These are phyloP conservation scores for Odonthalia washingtoniensis DNA, from an alignment of 31 red algal genomes.

Conservation along the genomic window DNA sequence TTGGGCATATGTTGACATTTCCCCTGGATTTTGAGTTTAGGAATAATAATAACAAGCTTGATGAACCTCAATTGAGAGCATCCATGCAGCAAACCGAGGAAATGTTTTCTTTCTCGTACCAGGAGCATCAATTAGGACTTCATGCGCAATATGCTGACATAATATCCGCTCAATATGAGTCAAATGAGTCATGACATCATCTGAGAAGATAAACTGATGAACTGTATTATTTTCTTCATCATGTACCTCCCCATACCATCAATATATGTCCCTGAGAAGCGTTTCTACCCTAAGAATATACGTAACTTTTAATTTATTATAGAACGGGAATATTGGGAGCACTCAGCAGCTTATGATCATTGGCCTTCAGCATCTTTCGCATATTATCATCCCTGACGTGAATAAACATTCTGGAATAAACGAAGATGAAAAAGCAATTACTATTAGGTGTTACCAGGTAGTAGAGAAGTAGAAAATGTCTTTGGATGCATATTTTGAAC, in stretches of 20 bases:
- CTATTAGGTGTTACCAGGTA: too few relatives aligned
- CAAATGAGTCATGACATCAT: slow-evolving; percentile 79
- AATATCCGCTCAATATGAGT: slow-evolving; percentile 81
- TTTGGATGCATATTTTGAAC: too few relatives aligned
- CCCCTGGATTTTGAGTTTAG: slow-evolving; percentile 72
- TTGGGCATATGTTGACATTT: slow-evolving; percentile 59
- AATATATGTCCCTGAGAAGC: slow-evolving; percentile 82
- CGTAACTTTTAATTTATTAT: slow-evolving; percentile 78
- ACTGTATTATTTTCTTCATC: slow-evolving; percentile 49
- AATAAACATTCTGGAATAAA: slow-evolving; percentile 40
- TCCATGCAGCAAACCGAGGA: slow-evolving; percentile 86
- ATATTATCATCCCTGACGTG: slow-evolving; percentile 46
- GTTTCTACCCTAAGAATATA: slow-evolving; percentile 76
- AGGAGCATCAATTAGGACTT: slow-evolving; percentile 79
- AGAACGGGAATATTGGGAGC: slow-evolving; percentile 51
- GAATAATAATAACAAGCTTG: slow-evolving; percentile 76
- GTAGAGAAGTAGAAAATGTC: too few relatives aligned
- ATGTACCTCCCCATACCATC: slow-evolving; percentile 28
- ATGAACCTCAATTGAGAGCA: slow-evolving; percentile 73
- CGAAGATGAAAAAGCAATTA: too few relatives aligned
- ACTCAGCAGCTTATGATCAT: slow-evolving; percentile 40
- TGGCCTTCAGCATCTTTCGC: background rate
- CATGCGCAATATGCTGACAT: slow-evolving; percentile 73
- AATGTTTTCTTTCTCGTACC: slow-evolving; percentile 88
- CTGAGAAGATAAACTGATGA: slow-evolving; percentile 83